These are phyloP conservation scores for Cercospora sojina DNA, from an alignment of 2,329 filamentous ascomycete species.

Conservation along the genomic window DNA sequence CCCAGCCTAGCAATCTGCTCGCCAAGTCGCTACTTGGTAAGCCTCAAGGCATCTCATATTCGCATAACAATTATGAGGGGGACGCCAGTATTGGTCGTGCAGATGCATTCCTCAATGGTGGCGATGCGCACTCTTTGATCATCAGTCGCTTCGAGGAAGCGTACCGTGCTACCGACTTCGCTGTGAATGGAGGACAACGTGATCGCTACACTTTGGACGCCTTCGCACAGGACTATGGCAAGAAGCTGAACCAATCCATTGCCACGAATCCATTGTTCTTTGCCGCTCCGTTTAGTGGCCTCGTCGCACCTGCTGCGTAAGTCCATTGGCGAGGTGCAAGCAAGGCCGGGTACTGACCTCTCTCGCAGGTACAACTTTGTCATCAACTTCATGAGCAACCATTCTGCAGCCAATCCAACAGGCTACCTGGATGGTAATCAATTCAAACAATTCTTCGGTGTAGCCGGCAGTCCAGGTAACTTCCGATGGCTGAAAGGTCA, in stretches of 20 bases:
- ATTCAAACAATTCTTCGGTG: slow-evolving; percentile 30
- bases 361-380: slow-evolving; percentile 30
- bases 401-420: slow-evolving; percentile 25
- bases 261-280: slow-evolving; percentile 38
- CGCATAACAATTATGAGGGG: slow-evolving; percentile 40
- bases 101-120: slow-evolving; percentile 32
- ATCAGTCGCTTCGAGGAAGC: slow-evolving; percentile 23
- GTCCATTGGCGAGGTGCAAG: neutral
- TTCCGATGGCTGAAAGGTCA: slow-evolving; percentile 25
- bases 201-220: slow-evolving; percentile 27
- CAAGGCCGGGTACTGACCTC: neutral
- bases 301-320: slow-evolving; percentile 27
- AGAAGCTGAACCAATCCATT: slow-evolving; percentile 29
- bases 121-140: slow-evolving; percentile 23
- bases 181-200: neutral
- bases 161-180: slow-evolving; percentile 13
- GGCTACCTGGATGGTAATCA: slow-evolving; percentile 29
- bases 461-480: slow-evolving; percentile 17
- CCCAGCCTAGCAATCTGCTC: slow-evolving; percentile 13
- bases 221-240: slow-evolving; percentile 21
- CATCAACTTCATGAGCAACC: slow-evolving; percentile 32
- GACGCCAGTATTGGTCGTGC: slow-evolving; percentile 35
- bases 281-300: slow-evolving; percentile 29
- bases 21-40: slow-evolving; percentile 17
- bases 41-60: slow-evolving; percentile 28